Evolutionary conservation across 495 filamentous ascomycete species (phyloP), one percentile per base, ranked within the genome.

Genomic region (Talaromyces adpressus): DNA sequence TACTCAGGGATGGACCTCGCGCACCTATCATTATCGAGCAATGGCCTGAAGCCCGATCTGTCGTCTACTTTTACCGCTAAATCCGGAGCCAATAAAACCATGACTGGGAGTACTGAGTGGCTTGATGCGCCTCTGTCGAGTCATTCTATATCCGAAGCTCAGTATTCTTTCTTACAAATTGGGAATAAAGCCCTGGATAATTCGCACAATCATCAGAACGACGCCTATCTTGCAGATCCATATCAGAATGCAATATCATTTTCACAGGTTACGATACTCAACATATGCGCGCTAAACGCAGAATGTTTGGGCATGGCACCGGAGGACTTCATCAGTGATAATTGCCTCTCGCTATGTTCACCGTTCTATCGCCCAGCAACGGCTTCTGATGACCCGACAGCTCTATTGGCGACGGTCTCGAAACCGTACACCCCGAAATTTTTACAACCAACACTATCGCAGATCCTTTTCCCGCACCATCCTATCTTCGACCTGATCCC

Each of bases 381-480:
- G 4, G 45, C 66, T 2, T 56, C 58, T 2, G 70, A 75, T 47
- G 70, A 71, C 22, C 70, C 73, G 0, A 63, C 61, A 8, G 34
- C 64, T 2, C 64, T 75, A 11, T 53, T 75, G 4, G 68, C 68
- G 4, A 62, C 68, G 3, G 66, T 61, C 3, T 52, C 69, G 2
- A 69, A 67, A 7, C 65, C 70, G 2, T 69, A 62, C 1, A 70
- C 70, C 22, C 78, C 75, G 1, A 49, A 69, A n/a, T 69, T 77
- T 62, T 66, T 82, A 0, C 74, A 72, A 52, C 79, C 78, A 0
- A 82, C 79, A 2, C 67, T 75, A 41, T 71, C 78, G 1, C 79
- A 82, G 66, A 75, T 82, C 12, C 69, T 82, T 6, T 70, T 76
- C 41, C 73, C 76, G 9, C 79, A 80, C 62, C 75, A 79, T 58